Percentiles rank a stretch among this genome's conserved stretches.
phyloP scores from a whole-genome alignment of 345 rosid genomes.

The Populus tremula region DNA sequence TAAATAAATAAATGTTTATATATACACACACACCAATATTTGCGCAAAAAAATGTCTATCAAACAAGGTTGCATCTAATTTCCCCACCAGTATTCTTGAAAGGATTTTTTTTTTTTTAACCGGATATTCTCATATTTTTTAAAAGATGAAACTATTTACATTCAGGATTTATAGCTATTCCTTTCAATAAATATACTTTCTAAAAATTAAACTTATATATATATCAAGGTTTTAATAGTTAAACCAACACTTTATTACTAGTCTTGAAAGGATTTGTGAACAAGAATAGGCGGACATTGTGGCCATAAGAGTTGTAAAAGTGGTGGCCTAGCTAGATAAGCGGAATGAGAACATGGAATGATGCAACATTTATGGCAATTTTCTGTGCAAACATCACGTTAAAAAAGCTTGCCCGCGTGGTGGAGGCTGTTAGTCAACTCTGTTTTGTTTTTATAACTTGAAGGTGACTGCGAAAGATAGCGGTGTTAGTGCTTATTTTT shows the following conservation, averaged over 20 bases:
- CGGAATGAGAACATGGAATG: constrained; percentile 4
- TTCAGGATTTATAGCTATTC: too few species aligned
- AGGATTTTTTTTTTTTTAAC: background rate
- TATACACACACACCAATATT: too few species aligned
- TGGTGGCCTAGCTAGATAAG: background rate
- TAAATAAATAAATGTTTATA: too few species aligned
- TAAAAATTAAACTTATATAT: too few species aligned
- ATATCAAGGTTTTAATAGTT: too few species aligned
- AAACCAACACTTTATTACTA: too few species aligned
- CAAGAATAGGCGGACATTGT: background rate
- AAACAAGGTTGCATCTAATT: background rate
- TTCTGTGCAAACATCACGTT: background rate
- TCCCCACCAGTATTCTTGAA: background rate
- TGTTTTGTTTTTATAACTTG: background rate
- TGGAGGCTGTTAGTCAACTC: background rate
- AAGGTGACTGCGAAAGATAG: too few species aligned
- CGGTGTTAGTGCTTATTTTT: too few species aligned
- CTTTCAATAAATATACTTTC: too few species aligned
- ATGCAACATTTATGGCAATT: background rate
- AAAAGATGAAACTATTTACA: too few species aligned
- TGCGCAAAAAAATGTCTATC: too few species aligned
- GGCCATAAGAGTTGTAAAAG: background rate
- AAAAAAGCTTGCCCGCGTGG: background rate
- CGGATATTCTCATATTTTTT: too few species aligned
- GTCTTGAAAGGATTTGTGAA: background rate